phyloP scores from a whole-genome alignment of 2,329 filamentous ascomycete species.

The Nakataea oryzae region DNA sequence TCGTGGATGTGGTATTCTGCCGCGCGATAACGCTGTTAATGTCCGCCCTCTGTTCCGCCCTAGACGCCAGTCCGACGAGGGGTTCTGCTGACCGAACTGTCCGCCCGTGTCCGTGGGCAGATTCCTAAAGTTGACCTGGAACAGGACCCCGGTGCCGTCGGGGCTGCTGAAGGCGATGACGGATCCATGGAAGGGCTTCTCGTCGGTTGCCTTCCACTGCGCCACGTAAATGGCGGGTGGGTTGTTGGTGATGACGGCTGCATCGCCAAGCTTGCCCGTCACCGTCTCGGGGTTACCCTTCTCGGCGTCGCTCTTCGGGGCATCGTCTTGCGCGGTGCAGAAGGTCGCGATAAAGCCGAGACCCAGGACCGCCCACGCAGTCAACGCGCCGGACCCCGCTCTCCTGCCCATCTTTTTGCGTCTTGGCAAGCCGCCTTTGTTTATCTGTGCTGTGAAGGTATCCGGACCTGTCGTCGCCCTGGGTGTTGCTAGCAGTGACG shows the following conservation, averaged over 20 bases:
- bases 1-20: constrained; percentile 66
- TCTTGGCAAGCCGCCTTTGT: neutral
- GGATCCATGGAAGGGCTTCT: constrained; percentile 1
- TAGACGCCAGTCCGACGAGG: neutral
- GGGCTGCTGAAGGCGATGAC: constrained; percentile 8
- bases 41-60: neutral
- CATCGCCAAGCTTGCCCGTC: constrained; percentile 1
- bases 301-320: neutral
- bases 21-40: neutral
- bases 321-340: too few relatives aligned
- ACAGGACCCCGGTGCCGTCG: constrained; percentile 18
- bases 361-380: neutral
- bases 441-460: neutral
- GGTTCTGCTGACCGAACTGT: constrained; percentile 17
- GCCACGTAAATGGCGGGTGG: neutral
- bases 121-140: constrained; percentile 18
- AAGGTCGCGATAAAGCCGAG: neutral
- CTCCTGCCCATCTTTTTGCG: neutral
- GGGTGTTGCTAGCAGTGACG: neutral
- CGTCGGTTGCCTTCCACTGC: neutral
- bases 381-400: neutral
- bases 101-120: constrained; percentile 18
- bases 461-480: neutral
- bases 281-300: neutral
- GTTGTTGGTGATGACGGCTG: neutral